These are phyloP conservation scores for Aspergillus spinulosporus DNA, from an alignment of 2,329 filamentous ascomycete genomes.

Conservation along the genomic window DNA sequence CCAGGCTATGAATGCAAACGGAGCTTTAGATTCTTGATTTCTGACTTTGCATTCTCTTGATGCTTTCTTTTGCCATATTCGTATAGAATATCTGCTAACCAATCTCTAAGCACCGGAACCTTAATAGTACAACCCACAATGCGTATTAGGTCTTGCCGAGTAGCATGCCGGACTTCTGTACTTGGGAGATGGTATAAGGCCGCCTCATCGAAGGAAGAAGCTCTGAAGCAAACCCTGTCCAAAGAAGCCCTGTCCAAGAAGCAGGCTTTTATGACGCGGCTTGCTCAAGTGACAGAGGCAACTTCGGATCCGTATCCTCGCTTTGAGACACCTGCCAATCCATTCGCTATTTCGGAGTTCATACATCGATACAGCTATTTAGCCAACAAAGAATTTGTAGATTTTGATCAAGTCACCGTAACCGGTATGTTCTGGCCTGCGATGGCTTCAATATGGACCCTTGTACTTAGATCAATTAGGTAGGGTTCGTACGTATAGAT, in stretches of 20 bases:
- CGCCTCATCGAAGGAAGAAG: conserved; percentile 29
- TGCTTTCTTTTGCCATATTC: neutral
- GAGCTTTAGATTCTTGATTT: conserved; percentile 21
- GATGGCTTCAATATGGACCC: conserved; percentile 23
- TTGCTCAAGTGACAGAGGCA: conserved; percentile 39
- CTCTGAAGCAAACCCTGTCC: neutral
- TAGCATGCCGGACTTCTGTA: conserved; percentile 8
- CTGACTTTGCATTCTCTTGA: conserved; percentile 19
- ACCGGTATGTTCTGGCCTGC: conserved; percentile 42
- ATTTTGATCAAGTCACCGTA: conserved; percentile 39
- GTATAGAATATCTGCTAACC: conserved; percentile 24
- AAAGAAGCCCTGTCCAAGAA: neutral
- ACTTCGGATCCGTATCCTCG: conserved; percentile 43
- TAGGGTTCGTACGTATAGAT: conserved; percentile 71
- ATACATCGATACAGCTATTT: conserved; percentile 39
- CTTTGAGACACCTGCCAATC: conserved; percentile 31
- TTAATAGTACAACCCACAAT: conserved; percentile 13
- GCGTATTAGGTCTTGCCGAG: conserved; percentile 11
- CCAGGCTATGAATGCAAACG: conserved; percentile 48
- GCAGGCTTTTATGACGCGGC: conserved; percentile 39
- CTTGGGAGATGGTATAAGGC: conserved; percentile 21
- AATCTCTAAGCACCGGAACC: conserved; percentile 29
- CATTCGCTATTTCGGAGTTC: conserved; percentile 40
- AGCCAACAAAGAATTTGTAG: conserved; percentile 41
- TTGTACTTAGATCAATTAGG: conserved; percentile 57